Base-by-base conservation (phyloP, 2,329 filamentous ascomycete species). In the Verticillium zaregamsianum region DNA sequence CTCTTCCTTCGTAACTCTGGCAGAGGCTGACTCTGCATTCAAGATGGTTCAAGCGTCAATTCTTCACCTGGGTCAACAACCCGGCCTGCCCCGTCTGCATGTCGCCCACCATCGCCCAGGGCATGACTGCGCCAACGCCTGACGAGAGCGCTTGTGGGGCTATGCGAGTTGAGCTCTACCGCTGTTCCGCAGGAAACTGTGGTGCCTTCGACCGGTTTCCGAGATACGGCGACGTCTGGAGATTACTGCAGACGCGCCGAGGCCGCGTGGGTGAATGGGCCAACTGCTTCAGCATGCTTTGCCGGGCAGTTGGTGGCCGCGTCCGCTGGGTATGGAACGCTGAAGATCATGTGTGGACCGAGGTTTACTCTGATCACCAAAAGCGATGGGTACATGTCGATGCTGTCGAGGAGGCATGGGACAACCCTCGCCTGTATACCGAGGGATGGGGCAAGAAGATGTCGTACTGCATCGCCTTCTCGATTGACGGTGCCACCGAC, bases 251-350 rank as follows among this genome's bases (percentile, higher is more conserved):
- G 74, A 96, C 92, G 32, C 84, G 91, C 68, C 86, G 90, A 68
- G 95, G 95, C 39, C 89, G 95, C 68, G 90, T 90, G 64, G 95
- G 95, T 64, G 95, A 99, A 79, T 98, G 95, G 93, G 93, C 92
- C 67, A 98, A 97, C 78, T 97, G 93, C 82, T 99, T 99, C 79
- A 94, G 90, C 78, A 98, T 98, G 95, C 84, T 99, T 59, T 98
- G 94, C 80, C 87, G 94, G 63, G 95, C 95, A 5, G 87, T 98
- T 15, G 94, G 94, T 58, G 91, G 90, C 63, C 86, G 94, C 64
- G 93, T 97, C 28, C 87, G 95, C 70, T 99, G 95, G 95, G 90
- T 99, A 12, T 99, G 95, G 95, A 98, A 98, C 69, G 90, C 90
- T 33, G 95, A 98, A 76, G 95, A 98, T 74, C 92, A 97, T 71